Conservation (phyloP, 2,329 filamentous ascomycete species). For the Sporothrix luriei region DNA sequence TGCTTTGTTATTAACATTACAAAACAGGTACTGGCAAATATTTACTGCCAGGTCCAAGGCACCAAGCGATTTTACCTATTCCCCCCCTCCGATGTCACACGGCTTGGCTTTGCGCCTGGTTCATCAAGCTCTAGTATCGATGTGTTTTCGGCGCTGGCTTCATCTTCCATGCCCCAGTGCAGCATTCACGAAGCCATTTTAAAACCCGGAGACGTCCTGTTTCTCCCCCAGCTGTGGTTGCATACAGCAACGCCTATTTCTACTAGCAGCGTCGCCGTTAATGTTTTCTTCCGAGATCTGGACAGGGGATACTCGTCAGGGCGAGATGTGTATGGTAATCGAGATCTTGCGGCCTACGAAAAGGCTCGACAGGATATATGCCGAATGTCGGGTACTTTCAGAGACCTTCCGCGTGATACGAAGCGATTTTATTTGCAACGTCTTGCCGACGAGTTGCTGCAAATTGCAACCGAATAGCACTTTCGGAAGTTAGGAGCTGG, state of each 20-base stretch:
- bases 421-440: constrained; percentile 75
- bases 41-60: constrained; percentile 78
- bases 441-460: constrained; percentile 66
- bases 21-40: constrained; percentile 76
- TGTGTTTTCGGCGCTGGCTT: constrained; percentile 60
- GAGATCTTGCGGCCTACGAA: constrained; percentile 82
- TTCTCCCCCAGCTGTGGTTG: constrained; percentile 80
- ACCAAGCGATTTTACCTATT: constrained; percentile 75
- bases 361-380: constrained; percentile 73
- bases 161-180: constrained; percentile 49
- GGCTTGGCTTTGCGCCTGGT: constrained; percentile 72
- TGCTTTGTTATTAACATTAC: constrained; percentile 1
- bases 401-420: constrained; percentile 65
- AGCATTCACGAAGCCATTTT: constrained; percentile 69
- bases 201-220: constrained; percentile 73
- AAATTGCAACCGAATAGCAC: constrained; percentile 33
- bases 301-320: constrained; percentile 69
- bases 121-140: constrained; percentile 78
- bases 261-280: constrained; percentile 74
- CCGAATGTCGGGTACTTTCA: constrained; percentile 66
- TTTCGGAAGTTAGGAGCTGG: background rate
- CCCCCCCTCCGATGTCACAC: constrained; percentile 71
- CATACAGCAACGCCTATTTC: constrained; percentile 69
- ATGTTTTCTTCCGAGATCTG: constrained; percentile 81
- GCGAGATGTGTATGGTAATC: constrained; percentile 84